A percentile compares a stretch with the other conserved stretches of the same genome.
These are phyloP conservation scores for Geosiphon pyriformis DNA, from an alignment of 192 early-diverging fungal genomes.

Conservation along the genomic window DNA sequence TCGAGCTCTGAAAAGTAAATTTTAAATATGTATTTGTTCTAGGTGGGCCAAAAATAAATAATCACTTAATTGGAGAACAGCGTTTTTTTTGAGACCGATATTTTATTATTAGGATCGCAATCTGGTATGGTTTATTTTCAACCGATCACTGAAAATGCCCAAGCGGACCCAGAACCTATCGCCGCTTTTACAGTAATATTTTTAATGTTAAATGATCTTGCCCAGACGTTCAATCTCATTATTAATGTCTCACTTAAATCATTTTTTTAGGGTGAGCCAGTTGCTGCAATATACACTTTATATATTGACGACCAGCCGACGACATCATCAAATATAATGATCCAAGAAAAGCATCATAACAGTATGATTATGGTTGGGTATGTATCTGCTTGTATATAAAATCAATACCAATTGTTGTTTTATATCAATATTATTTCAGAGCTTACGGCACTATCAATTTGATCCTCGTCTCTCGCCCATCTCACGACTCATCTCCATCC, in stretches of 20 bases:
- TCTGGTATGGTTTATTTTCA: neutral
- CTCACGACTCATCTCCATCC: neutral
- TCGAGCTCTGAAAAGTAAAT: neutral
- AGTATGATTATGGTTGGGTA: slow-evolving; percentile 18
- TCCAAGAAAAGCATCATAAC: neutral
- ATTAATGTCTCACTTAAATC: neutral
- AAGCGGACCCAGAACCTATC: neutral
- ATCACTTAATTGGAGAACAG: no score
- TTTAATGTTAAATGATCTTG: neutral
- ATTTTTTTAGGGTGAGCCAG: slow-evolving; percentile 7
- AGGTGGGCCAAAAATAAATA: no score
- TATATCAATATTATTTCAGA: neutral
- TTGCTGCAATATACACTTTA: slow-evolving; percentile 15
- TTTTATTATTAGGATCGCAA: neutral
- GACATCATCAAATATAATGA: neutral
- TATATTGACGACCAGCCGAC: neutral
- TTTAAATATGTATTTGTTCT: neutral
- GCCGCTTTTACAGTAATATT: neutral
- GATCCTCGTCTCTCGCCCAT: neutral
- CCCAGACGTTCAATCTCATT: neutral
- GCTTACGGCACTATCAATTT: slow-evolving; percentile 3
- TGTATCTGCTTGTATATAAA: neutral
- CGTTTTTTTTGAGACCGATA: slow-evolving; percentile 3
- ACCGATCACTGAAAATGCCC: neutral
- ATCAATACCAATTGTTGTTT: neutral